Base-by-base conservation (phyloP, 2,329 filamentous ascomycete genomes). In the Fusarium piperis region DNA sequence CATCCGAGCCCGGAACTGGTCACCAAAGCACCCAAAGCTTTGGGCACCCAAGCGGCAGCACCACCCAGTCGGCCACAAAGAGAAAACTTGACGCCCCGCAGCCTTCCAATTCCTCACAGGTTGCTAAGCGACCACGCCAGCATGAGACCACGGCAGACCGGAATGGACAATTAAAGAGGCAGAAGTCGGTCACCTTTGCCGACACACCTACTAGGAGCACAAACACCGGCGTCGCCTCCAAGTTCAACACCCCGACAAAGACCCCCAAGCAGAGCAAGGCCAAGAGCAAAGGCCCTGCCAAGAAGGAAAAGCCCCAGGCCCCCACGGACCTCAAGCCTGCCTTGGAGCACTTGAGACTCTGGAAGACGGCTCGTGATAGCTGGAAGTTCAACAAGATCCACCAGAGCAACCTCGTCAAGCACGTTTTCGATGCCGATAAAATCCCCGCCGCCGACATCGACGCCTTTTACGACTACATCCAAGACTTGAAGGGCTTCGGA, bases 331-430 rank as follows among this genome's bases (percentile, higher is more conserved):
- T 91, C 62, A 86, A 89, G 52, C 88, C 91, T 15, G 91, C 94
- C 64, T 85, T 97, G 16, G 86, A 89, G 59, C 98, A 98, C 79
- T 88, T 98, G 48, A 86, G 86, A 52, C 90, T 91, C 78, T 97
- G 94, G 87, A 87, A 93, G 81, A 87, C 87, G 62, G 87, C 90
- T 67, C 90, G 90, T 64, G 84, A 87, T 11, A 86, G 85, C 74
- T 98, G 95, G 95, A 98, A 97, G 81, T 98, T 98, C 85, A 97
- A 97, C 85, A 98, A 98, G 84, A 95, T 94, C 75, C 90, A 94
- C 78, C 95, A 98, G 81, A 93, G 91, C 60, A 90, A 93, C 74
- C 85, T 98, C 13, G 89, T 98, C 78, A 95, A 96, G 80, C 91
- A 97, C 83, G 83, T 93, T 51, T 93, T 97, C 79, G 90, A 93